phyloP scores from a whole-genome alignment of 106 monocot genomes.

The Triglochin maritima region DNA sequence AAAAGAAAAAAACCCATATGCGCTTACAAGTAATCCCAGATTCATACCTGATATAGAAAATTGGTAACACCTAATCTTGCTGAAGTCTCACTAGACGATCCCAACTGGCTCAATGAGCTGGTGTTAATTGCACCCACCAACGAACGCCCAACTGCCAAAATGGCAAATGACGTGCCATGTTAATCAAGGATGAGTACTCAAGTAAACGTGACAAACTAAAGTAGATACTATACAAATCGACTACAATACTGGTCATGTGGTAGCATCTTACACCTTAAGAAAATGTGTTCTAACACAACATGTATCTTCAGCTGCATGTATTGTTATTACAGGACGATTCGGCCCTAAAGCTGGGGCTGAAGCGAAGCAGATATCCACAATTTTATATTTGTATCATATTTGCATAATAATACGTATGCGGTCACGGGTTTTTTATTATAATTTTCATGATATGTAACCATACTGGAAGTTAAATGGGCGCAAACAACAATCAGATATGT shows the following conservation, averaged over 20 bases:
- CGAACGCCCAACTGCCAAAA: not conserved
- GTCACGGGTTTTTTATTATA: too few relatives aligned
- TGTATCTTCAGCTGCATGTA: not conserved
- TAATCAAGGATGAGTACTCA: too few relatives aligned
- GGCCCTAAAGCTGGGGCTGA: too few relatives aligned
- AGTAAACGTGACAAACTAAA: not conserved
- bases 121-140: not conserved
- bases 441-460: too few relatives aligned
- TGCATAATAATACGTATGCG: too few relatives aligned
- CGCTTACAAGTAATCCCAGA: not conserved
- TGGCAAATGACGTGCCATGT: too few relatives aligned
- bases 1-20: not conserved
- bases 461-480: too few relatives aligned
- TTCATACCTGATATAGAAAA: slow-evolving; percentile 1
- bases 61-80: not conserved
- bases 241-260: not conserved
- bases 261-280: not conserved
- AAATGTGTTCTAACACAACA: not conserved
- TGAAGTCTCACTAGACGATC: not conserved
- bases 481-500: too few relatives aligned
- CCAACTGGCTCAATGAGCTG: slow-evolving; percentile 1
- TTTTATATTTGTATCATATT: too few relatives aligned
- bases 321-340: not conserved
- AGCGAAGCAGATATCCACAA: too few relatives aligned
- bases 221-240: not conserved